Base-by-base conservation (phyloP, 176 grass and related monocot species). In the Echinochloa phyllopogon region DNA sequence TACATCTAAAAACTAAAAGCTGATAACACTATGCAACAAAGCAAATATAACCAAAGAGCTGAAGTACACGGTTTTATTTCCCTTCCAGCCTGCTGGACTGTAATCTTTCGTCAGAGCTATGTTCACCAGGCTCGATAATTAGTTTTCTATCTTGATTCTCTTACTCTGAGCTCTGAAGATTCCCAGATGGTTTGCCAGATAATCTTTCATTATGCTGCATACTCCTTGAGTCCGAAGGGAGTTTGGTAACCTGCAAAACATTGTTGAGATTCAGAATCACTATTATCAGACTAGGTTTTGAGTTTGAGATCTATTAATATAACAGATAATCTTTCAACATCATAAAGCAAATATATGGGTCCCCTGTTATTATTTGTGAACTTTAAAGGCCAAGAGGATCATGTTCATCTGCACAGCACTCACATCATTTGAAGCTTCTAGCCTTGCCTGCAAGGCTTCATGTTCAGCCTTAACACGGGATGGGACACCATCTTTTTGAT, bases 391-490 rank as follows among this genome's bases (percentile, higher is more conserved):
- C 60, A 79, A 56, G 49, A 88, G 10, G 20, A 72, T 20, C 12
- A 58, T 25, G 73, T 65, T 85, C 27, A 53, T 72, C 25, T 0
- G 27, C 37, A 84, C 79, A 75, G 18, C n/a, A 86, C 91, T 89
- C 89, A 95, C 93, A 39, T 65, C 60, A 37, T 90, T 77, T 37
- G 92, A 84, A 76, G 87, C 83, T 65, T 96, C 59, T 45, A 92
- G 50, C 73, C 88, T 99, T 82, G 78, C 89, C 50, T 92, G 81
- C 89, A 98, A 76, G 69, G 91, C 93, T 90, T 99, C 93, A 84
- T 99, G 93, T 68, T 99, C 96, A 78, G 96, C 93, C 94, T 92
- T 94, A 64, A 99, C 75, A 69, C 87, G 89, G 62, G 92, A 99
- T 15, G 96, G 91, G 24, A 99, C 81, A 0, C 96, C 96, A 72